Evolutionary conservation across 495 filamentous ascomycete species (phyloP).

Genomic region (Podospora sp.): DNA sequence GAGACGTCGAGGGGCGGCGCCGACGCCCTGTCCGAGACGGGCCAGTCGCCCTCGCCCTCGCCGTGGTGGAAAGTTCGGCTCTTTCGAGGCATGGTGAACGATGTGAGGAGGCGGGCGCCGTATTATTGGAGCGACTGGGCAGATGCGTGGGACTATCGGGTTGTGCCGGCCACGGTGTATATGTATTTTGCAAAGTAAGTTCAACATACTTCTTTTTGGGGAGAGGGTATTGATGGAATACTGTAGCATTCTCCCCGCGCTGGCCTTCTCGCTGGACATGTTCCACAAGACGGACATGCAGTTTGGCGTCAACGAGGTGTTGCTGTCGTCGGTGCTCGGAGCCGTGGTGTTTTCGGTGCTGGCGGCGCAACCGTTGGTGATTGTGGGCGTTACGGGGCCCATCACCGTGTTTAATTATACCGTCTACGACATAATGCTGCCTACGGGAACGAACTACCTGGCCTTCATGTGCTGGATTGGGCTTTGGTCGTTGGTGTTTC

Average conservation of each 20-base stretch:
- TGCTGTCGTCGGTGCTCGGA: conserved; percentile 76
- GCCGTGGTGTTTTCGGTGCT: conserved; percentile 75
- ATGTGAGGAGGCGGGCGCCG: conserved; percentile 70
- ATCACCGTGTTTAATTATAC: conserved; percentile 90
- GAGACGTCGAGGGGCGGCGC: too few relatives aligned
- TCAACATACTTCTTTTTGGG: too few relatives aligned
- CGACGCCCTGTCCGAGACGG: too few relatives aligned
- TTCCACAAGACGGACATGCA: conserved; percentile 75
- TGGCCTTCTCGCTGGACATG: conserved; percentile 88
- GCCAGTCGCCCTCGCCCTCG: background rate
- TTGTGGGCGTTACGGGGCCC: conserved; percentile 88
- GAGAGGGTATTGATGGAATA: background rate
- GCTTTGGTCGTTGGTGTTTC: conserved; percentile 80
- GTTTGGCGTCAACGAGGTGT: conserved; percentile 84
- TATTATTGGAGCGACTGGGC: conserved; percentile 79
- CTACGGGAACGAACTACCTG: conserved; percentile 70
- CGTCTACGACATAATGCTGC: conserved; percentile 77
- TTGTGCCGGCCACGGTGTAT: conserved; percentile 78
- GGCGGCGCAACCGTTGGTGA: conserved; percentile 78
- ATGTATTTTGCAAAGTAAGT: conserved; percentile 90
- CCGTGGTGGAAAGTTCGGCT: conserved; percentile 64
- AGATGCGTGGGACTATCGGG: conserved; percentile 84
- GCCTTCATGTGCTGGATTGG: conserved; percentile 87
- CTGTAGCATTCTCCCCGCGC: conserved; percentile 71
- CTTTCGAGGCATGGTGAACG: conserved; percentile 72